phyloP scores from a whole-genome alignment of 1,139 yeast genomes.

The Geotrichum australiense region DNA sequence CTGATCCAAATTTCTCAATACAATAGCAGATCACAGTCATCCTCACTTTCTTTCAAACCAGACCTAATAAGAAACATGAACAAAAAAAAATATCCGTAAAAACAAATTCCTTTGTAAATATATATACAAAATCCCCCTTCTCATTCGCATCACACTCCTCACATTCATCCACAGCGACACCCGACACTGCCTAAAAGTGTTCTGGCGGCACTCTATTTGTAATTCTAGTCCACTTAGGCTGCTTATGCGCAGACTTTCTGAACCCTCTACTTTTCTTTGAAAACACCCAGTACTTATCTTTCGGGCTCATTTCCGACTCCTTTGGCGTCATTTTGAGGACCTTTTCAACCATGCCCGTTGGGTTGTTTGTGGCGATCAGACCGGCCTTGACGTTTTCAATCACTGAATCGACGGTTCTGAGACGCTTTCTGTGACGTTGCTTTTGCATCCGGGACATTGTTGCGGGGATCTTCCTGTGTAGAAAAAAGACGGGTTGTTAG shows the following conservation, averaged over 20 bases:
- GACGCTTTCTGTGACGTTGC: conserved; percentile 72
- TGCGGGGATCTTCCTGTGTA: conserved; percentile 52
- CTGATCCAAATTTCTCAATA: too few species aligned
- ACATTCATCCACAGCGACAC: not conserved
- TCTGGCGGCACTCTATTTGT: conserved; percentile 77
- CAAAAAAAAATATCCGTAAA: not conserved
- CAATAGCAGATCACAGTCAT: too few species aligned
- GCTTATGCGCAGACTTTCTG: conserved; percentile 73
- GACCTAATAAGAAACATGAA: not conserved
- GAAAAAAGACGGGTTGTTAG: too few species aligned
- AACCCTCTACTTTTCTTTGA: conserved; percentile 67
- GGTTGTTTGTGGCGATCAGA: conserved; percentile 43
- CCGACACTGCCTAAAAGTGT: conserved; percentile 44
- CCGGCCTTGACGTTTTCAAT: conserved; percentile 65
- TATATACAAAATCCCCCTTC: not conserved
- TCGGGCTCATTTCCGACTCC: conserved; percentile 70
- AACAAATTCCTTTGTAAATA: not conserved
- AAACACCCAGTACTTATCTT: conserved; percentile 84
- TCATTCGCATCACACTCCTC: conserved; percentile 2
- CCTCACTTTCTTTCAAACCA: too few species aligned
- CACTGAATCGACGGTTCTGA: conserved; percentile 74
- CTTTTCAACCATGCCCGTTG: conserved; percentile 48
- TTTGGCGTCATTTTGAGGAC: conserved; percentile 59
- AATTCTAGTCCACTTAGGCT: conserved; percentile 49
- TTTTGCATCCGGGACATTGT: conserved; percentile 79